These are phyloP conservation scores for Vitis labrusca DNA, from an alignment of 164 flowering plant genomes.

Conservation along the genomic window DNA sequence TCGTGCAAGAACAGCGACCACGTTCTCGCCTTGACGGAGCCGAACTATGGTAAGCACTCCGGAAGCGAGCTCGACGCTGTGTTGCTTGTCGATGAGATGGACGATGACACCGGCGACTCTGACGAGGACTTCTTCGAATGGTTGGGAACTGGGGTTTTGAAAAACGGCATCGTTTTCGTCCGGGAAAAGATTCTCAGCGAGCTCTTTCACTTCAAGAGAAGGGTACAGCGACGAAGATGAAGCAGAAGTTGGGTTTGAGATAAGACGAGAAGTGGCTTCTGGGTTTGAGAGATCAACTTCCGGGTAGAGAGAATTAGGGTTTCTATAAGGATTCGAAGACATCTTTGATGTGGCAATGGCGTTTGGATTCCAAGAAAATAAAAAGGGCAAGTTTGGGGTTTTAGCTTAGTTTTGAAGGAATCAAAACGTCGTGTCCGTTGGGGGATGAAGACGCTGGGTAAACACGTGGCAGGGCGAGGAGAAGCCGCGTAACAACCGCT, in stretches of 20 bases:
- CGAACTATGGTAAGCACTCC: constrained; percentile 62
- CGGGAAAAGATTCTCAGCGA: constrained; percentile 16
- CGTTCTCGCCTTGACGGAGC: constrained; percentile 52
- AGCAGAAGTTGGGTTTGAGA: constrained; percentile 10
- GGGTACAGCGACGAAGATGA: constrained; percentile 34
- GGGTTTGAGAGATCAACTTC: constrained; percentile 34
- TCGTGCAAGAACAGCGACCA: constrained; percentile 68
- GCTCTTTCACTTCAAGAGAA: constrained; percentile 26
- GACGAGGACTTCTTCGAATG: constrained; percentile 48
- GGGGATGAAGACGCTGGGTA: background rate
- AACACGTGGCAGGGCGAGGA: constrained; percentile 3
- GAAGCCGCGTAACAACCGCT: constrained; percentile 7
- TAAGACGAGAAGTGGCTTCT: constrained; percentile 14
- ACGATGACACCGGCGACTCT: constrained; percentile 65
- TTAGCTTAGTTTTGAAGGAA: constrained; percentile 6
- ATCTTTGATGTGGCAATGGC: background rate
- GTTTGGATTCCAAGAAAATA: background rate
- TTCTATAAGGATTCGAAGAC: background rate
- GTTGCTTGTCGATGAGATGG: constrained; percentile 69
- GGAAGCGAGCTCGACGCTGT: constrained; percentile 79
- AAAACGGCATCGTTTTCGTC: constrained; percentile 6
- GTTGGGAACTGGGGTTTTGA: background rate
- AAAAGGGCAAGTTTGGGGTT: background rate
- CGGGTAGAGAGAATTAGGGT: constrained; percentile 31
- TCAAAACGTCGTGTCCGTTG: background rate